Percentiles rank a stretch among this genome's conserved stretches.
These are phyloP conservation scores for Pyracantha coccinea DNA, from an alignment of 331 rosid genomes.

Conservation along the genomic window DNA sequence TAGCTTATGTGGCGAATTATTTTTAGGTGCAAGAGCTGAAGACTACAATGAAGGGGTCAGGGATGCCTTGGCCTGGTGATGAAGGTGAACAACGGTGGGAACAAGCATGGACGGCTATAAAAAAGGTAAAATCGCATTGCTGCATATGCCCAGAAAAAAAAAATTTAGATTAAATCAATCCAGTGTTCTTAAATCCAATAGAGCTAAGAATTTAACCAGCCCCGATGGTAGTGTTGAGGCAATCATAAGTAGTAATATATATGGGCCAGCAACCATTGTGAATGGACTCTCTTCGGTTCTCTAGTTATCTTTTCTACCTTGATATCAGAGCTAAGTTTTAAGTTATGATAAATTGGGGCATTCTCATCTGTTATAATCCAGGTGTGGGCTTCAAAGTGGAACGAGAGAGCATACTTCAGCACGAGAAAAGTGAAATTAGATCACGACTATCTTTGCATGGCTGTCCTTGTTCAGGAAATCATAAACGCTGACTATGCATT, in stretches of 20 bases:
- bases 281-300: background rate
- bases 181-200: background rate
- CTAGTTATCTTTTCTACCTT: background rate
- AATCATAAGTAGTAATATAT: background rate
- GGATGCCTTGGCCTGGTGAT: conserved; percentile 99
- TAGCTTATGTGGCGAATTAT: conserved; percentile 13
- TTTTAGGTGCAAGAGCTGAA: conserved; percentile 81
- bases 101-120: conserved; percentile 91
- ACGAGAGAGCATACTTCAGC: conserved; percentile 96
- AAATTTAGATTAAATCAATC: background rate
- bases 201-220: background rate
- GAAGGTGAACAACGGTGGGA: conserved; percentile 89
- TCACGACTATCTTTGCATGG: conserved; percentile 95
- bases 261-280: background rate
- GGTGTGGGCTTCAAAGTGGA: conserved; percentile 99
- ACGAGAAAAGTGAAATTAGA: conserved; percentile 83
- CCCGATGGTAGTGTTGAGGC: background rate
- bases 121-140: conserved; percentile 49
- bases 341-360: conserved; percentile 3
- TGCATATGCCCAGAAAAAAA: background rate
- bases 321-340: background rate
- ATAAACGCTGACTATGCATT: conserved; percentile 95
- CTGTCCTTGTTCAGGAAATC: conserved; percentile 97
- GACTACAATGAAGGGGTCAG: conserved; percentile 77
- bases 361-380: conserved; percentile 29